Evolutionary conservation across 495 filamentous ascomycete genomes (phyloP), one percentile per base, ranked within the genome.

Genomic region (Cryomyces minteri): DNA sequence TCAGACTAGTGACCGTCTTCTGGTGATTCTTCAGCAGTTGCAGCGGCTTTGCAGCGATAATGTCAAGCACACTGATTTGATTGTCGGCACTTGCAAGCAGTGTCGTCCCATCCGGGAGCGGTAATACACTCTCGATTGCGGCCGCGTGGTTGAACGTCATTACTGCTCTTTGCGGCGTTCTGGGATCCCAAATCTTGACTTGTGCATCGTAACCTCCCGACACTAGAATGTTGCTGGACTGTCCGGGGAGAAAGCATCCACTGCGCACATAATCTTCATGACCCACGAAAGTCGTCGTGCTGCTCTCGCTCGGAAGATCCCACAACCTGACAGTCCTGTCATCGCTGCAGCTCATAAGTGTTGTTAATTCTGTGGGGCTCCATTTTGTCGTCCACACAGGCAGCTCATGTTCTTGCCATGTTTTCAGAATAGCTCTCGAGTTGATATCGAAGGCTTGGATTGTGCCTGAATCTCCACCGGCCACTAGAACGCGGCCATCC

Each of bases 381-480:
- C 90, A 96, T 53, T 82, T 82, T 39, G 83, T 84, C 25, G 79
- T 75, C 80, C 90, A 94, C 33, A 94, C 87, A 37, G 92, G 83
- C 67, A 93, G 87, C 63, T 88, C 88, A 62, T 98, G 90, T 39
- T 88, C 78, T 50, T 78, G 77, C 92, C 90, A 99, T 41, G 90
- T 94, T 69, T 90, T 90, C 56, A 99, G 62, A 47, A 96, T 93
- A 1, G 88, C 86, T 46, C 90, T 74, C 37, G 83, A 84, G 18
- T 71, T 76, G 44, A 90, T 73, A 54, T 99, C 92, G 57, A 96
- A 99, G 10, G 94, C 84, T 59, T 96, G 92, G 40, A 99, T 82
- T 39, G 78, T 71, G 14, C 92, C 90, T 32, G 75, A 79, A 51
- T 92, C 87, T 48, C 94, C 87, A 57, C 88, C 92, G 36, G 88